A percentile compares a stretch with the other conserved stretches of the same genome.
Conservation (phyloP, 2,329 filamentous ascomycete genomes). For the Atkinsonella texensis region DNA sequence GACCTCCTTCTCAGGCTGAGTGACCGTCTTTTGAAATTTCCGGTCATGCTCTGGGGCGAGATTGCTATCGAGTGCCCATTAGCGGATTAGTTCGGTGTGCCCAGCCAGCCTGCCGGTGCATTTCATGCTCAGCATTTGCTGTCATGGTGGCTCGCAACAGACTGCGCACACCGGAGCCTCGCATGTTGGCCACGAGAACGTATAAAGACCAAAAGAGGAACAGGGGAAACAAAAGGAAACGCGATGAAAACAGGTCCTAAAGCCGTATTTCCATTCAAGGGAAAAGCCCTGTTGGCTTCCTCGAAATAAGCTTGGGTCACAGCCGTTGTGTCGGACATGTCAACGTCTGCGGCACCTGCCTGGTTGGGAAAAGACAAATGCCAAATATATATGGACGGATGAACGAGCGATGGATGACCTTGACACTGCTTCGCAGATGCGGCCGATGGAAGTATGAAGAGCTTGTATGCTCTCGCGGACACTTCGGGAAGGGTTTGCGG, state of each 20-base stretch:
- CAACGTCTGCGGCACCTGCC: background rate
- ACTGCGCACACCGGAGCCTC: too few species aligned
- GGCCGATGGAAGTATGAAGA: background rate
- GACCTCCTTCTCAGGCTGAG: conserved; percentile 42
- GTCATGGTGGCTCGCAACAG: background rate
- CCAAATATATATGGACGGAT: too few species aligned
- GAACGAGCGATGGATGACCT: too few species aligned
- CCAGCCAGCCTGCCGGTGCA: background rate
- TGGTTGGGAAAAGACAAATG: background rate
- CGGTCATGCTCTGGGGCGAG: conserved; percentile 29
- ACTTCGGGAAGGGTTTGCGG: conserved; percentile 16
- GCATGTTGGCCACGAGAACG: too few species aligned
- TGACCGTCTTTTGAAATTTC: conserved; percentile 40
- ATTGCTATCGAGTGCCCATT: conserved; percentile 11
- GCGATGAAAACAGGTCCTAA: background rate
- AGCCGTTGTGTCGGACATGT: conserved; percentile 21
- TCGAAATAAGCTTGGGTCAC: conserved; percentile 31
- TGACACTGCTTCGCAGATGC: background rate
- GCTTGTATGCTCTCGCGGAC: conserved; percentile 15
- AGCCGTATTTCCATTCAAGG: too few species aligned
- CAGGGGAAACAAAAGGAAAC: background rate
- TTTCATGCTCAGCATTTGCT: background rate
- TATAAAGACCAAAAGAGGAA: background rate
- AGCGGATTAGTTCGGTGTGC: background rate
- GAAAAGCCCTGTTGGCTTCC: conserved; percentile 17